These are phyloP conservation scores for Aspergillus sp. DNA, from an alignment of 2,329 filamentous ascomycete species.

Conservation along the genomic window DNA sequence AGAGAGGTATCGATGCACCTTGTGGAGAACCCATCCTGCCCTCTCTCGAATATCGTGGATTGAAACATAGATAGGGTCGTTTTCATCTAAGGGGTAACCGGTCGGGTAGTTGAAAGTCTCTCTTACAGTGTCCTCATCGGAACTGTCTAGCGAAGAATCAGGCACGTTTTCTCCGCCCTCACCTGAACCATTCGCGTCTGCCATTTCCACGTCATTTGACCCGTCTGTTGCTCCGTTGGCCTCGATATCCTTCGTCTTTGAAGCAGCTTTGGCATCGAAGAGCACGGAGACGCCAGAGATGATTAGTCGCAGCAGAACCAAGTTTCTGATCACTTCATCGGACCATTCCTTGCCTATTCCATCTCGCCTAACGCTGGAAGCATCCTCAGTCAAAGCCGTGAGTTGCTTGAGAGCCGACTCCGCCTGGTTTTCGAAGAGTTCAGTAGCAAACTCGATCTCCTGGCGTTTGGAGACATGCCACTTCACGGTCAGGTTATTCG, in stretches of 20 bases:
- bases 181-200: conserved; percentile 47
- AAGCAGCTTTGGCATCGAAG: conserved; percentile 76
- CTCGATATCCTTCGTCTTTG: conserved; percentile 46
- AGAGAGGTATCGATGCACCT: conserved; percentile 79
- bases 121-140: conserved; percentile 64
- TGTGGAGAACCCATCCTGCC: conserved; percentile 76
- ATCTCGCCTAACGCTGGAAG: conserved; percentile 80
- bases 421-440: conserved; percentile 83
- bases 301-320: conserved; percentile 84
- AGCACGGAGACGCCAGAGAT: conserved; percentile 86
- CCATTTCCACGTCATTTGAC: conserved; percentile 46
- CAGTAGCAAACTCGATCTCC: conserved; percentile 85
- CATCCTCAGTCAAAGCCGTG: conserved; percentile 74
- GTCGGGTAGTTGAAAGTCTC: conserved; percentile 86
- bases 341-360: conserved; percentile 99
- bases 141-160: conserved; percentile 55
- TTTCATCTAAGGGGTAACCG: conserved; percentile 73
- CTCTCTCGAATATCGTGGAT: conserved; percentile 80
- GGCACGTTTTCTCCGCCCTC: conserved; percentile 39
- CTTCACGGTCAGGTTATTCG: conserved; percentile 74
- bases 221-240: conserved; percentile 41
- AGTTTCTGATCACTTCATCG: conserved; percentile 87
- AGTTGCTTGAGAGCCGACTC: conserved; percentile 73
- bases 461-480: conserved; percentile 84
- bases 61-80: conserved; percentile 65